Conservation (phyloP, 495 filamentous ascomycete genomes). For the Hypoxylon rickii region DNA sequence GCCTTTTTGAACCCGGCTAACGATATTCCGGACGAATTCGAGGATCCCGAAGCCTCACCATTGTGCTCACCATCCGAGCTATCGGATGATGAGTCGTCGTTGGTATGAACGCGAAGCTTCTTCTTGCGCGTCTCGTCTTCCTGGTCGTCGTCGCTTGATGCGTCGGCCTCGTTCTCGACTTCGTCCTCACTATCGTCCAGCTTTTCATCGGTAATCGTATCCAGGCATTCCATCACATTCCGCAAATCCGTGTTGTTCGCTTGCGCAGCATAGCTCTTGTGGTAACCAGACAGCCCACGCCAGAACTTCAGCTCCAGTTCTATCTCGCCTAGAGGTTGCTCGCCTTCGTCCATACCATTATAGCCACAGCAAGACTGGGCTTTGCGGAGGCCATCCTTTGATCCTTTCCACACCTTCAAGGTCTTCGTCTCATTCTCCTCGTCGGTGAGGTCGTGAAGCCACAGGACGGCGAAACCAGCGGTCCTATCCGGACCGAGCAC, state of each 20-base stretch:
- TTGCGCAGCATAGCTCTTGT: slow-evolving; percentile 53
- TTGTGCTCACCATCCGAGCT: slow-evolving; percentile 34
- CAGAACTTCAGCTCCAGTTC: slow-evolving; percentile 59
- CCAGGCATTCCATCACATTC: slow-evolving; percentile 66
- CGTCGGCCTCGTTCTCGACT: slow-evolving; percentile 41
- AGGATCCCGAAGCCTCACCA: slow-evolving; percentile 32
- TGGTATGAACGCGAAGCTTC: slow-evolving; percentile 43
- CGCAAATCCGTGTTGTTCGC: slow-evolving; percentile 54
- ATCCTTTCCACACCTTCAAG: slow-evolving; percentile 61
- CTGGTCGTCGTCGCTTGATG: slow-evolving; percentile 30
- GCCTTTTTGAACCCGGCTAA: slow-evolving; percentile 34
- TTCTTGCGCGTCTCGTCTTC: slow-evolving; percentile 36
- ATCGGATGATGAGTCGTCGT: slow-evolving; percentile 36
- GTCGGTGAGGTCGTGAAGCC: slow-evolving; percentile 68
- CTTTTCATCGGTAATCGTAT: slow-evolving; percentile 61
- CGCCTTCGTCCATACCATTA: slow-evolving; percentile 44
- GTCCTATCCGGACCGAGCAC: slow-evolving; percentile 56
- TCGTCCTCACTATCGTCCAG: slow-evolving; percentile 46
- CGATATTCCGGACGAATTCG: slow-evolving; percentile 38
- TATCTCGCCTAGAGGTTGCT: slow-evolving; percentile 60
- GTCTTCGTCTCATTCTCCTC: slow-evolving; percentile 60
- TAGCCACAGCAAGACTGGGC: slow-evolving; percentile 46
- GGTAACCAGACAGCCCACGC: slow-evolving; percentile 61
- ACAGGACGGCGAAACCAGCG: slow-evolving; percentile 65
- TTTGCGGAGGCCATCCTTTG: slow-evolving; percentile 50